These are phyloP conservation scores for Nigrograna mackinnonii DNA, from an alignment of 2,329 filamentous ascomycete genomes.

Conservation along the genomic window DNA sequence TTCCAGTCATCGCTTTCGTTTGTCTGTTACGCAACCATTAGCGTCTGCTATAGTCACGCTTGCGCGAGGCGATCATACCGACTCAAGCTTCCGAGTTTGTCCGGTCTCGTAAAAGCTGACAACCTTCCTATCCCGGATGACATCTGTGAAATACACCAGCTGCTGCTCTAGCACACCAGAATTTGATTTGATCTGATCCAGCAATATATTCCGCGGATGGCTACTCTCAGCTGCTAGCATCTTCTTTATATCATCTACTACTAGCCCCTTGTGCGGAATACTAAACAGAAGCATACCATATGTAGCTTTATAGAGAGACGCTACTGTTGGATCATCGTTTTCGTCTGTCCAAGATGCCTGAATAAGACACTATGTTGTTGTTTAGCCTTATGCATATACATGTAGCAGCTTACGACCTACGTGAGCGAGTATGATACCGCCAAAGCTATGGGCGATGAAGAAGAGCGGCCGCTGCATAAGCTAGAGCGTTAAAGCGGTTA, in stretches of 20 bases:
- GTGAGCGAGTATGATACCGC: slow-evolving; percentile 29
- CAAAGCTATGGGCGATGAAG: slow-evolving; percentile 24
- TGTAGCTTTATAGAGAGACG: slow-evolving; percentile 10
- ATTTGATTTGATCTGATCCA: slow-evolving; percentile 5
- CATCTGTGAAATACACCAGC: slow-evolving; percentile 27
- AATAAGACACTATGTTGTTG: slow-evolving; percentile 8
- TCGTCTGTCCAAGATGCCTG: slow-evolving; percentile 3
- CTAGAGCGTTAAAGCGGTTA: slow-evolving; percentile 23
- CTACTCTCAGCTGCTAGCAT: slow-evolving; percentile 6
- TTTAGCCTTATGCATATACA: slow-evolving; percentile 3
- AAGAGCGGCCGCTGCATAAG: slow-evolving; percentile 17
- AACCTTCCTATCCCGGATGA: slow-evolving; percentile 29
- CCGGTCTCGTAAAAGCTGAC: slow-evolving; percentile 33
- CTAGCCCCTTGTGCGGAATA: slow-evolving; percentile 12
- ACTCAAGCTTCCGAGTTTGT: slow-evolving; percentile 20
- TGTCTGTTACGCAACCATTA: slow-evolving; percentile 8
- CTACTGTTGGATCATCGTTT: slow-evolving; percentile 6
- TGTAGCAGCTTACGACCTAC: slow-evolving; percentile 9
- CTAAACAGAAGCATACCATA: slow-evolving; percentile 16
- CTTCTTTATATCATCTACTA: slow-evolving; percentile 9
- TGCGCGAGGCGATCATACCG: slow-evolving; percentile 13
- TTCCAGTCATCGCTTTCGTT: slow-evolving; percentile 7
- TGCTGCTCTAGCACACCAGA: slow-evolving; percentile 16
- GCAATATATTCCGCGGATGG: slow-evolving; percentile 6
- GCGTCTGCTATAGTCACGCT: neutral